Conservation (phyloP, 106 monocot genomes). For the Gastrodia elata region DNA sequence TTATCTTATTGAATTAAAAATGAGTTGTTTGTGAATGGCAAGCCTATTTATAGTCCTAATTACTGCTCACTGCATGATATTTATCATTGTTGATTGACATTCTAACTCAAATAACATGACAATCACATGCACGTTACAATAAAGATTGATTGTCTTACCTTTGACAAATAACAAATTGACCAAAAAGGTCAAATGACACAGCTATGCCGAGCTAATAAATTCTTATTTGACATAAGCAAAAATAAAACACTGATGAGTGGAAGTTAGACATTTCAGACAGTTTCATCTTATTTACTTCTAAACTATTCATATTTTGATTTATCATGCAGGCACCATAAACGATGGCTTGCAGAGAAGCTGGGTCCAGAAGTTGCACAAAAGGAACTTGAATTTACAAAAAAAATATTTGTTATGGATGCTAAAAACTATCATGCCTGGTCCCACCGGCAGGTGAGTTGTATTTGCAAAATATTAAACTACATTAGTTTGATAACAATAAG, state of each 20-base stretch:
- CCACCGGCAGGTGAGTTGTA: slow-evolving; percentile 75
- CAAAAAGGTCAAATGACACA: neutral
- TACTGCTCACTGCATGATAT: no score
- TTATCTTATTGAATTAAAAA: no score
- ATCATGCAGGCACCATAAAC: slow-evolving; percentile 75
- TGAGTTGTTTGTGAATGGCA: no score
- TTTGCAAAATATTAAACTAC: neutral
- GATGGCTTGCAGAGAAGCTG: slow-evolving; percentile 97
- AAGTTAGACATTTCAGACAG: neutral
- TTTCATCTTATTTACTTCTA: neutral
- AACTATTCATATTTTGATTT: neutral
- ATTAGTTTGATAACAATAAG: slow-evolving; percentile 3
- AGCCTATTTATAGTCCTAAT: neutral
- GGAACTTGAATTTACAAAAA: slow-evolving; percentile 76
- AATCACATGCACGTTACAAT: neutral
- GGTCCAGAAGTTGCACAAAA: slow-evolving; percentile 44
- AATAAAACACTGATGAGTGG: neutral
- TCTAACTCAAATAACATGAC: neutral
- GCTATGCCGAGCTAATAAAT: neutral
- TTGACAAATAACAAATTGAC: neutral
- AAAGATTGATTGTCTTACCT: neutral
- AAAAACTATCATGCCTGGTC: slow-evolving; percentile 99
- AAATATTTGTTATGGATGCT: slow-evolving; percentile 57
- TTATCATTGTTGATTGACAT: neutral
- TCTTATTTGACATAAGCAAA: neutral